Evolutionary conservation across 768 basidiomycete genomes (phyloP), one percentile per base, ranked within the genome.

Genomic region (Mycena chlorophos): DNA sequence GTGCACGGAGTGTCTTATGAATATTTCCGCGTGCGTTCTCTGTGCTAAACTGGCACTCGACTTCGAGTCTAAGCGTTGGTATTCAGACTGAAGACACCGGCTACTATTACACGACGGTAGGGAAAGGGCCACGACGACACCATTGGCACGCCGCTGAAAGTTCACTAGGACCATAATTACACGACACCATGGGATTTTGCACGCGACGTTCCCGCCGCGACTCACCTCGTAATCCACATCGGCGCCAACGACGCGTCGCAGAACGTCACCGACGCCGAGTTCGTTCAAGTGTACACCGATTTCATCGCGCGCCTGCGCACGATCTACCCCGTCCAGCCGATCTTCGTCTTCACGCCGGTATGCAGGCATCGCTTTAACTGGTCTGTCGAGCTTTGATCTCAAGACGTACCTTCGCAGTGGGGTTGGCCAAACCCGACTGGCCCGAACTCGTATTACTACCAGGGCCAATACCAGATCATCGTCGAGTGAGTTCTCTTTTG

Each of bases 161-260:
- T n/a, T n/a, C n/a, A n/a, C n/a, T n/a, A n/a, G n/a, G 79, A 83
- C 61, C 83, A 85, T 68, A 84, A 84, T 64, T 84, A 72, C 66
- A 84, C 81, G 3, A 84, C 83, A 1, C 77, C 79, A 3, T 85
- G 82, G 82, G 63, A 84, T 58, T 84, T 86, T 61, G 55, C 65
- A 3, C 69, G 73, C 3, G 82, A 86, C 57, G 60, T 65, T 3
- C 80, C 80, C 8, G 55, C 69, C 0, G 67, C 81, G 4, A 82
- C 81, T 2, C 80, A 83, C 55, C 64, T 84, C 51, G 75, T 84
- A 2, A 78, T 83, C n/a, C 79, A 83, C 61, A 81, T 84, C 48
- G 80, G 82, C 76, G 82, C 84, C 14, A 84, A 84, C 65, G 82
- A 84, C 55, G 78, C 79, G 3, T 73, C 80, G 17, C 80, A 84